phyloP scores from a whole-genome alignment of 208 protist species.

The Leishmania tropica region DNA sequence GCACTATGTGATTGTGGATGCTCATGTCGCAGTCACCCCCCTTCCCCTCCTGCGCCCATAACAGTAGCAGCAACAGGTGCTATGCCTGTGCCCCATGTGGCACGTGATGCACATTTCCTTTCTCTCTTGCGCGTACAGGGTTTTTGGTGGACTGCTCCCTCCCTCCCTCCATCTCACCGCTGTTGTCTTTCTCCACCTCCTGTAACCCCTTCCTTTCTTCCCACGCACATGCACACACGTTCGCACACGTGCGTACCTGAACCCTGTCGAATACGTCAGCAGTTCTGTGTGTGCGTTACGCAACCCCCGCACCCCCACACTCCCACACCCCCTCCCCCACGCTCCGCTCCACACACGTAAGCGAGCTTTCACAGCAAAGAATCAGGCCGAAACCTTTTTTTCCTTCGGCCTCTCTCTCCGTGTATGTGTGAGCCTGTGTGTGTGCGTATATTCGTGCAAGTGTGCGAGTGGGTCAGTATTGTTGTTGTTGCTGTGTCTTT shows the following conservation, averaged over 20 bases:
- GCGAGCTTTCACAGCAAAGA: not conserved
- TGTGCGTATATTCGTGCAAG: not conserved
- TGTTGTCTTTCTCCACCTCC: not conserved
- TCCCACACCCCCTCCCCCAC: no score
- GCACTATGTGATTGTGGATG: not conserved
- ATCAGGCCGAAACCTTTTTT: not conserved
- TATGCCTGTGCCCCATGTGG: not conserved
- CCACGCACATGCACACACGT: slow-evolving; percentile 16
- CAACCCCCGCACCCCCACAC: not conserved
- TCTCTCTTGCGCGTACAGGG: not conserved
- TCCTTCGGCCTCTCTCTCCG: not conserved
- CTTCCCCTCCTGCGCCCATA: not conserved
- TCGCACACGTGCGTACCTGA: slow-evolving; percentile 1
- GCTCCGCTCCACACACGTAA: not conserved
- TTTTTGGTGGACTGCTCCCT: not conserved
- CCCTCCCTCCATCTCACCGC: not conserved
- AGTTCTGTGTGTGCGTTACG: slow-evolving; percentile 9
- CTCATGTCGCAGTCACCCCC: not conserved
- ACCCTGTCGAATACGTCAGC: not conserved
- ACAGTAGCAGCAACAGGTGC: not conserved
- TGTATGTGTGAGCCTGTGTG: no score
- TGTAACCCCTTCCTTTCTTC: not conserved
- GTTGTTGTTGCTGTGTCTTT: not conserved
- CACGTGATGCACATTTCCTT: not conserved
- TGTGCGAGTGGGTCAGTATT: not conserved